phyloP scores from a whole-genome alignment of 2,329 filamentous ascomycete genomes.

The Alternaria hordeiaustralica region DNA sequence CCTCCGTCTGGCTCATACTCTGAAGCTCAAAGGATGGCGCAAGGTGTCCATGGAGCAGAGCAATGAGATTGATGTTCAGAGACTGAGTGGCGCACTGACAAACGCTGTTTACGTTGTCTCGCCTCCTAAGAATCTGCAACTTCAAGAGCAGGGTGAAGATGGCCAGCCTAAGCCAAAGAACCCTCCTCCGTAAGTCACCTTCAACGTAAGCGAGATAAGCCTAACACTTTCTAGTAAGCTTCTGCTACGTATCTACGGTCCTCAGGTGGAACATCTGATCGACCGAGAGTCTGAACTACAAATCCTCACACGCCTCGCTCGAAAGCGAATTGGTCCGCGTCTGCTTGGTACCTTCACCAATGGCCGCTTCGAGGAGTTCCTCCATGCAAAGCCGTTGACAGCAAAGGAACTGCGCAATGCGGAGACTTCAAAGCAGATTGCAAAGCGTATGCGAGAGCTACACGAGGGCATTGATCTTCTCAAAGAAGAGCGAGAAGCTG shows the following conservation, averaged over 20 bases:
- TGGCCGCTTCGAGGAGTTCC: conserved; percentile 93
- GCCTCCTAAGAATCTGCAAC: conserved; percentile 70
- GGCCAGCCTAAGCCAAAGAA: conserved; percentile 50
- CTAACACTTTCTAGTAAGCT: conserved; percentile 66
- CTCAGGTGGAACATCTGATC: conserved; percentile 93
- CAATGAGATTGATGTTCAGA: conserved; percentile 71
- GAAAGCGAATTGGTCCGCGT: conserved; percentile 91
- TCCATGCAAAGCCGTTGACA: conserved; percentile 82
- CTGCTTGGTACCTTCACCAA: conserved; percentile 92
- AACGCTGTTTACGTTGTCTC: conserved; percentile 96
- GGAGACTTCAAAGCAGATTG: conserved; percentile 88
- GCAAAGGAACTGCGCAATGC: conserved; percentile 77
- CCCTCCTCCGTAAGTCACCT: conserved; percentile 59
- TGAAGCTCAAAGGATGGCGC: conserved; percentile 90
- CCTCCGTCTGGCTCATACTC: conserved; percentile 83
- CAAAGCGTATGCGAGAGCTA: conserved; percentile 95
- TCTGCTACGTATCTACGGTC: conserved; percentile 89
- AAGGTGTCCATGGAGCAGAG: conserved; percentile 76
- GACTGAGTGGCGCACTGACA: conserved; percentile 88
- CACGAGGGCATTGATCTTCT: conserved; percentile 92
- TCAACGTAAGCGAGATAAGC: not conserved
- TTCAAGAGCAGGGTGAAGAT: conserved; percentile 46
- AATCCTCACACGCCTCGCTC: conserved; percentile 82
- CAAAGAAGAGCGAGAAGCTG: conserved; percentile 75
- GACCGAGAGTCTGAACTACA: conserved; percentile 89